phyloP scores from a whole-genome alignment of 1,284 basidiomycete genomes.

The Coniophora puteana region DNA sequence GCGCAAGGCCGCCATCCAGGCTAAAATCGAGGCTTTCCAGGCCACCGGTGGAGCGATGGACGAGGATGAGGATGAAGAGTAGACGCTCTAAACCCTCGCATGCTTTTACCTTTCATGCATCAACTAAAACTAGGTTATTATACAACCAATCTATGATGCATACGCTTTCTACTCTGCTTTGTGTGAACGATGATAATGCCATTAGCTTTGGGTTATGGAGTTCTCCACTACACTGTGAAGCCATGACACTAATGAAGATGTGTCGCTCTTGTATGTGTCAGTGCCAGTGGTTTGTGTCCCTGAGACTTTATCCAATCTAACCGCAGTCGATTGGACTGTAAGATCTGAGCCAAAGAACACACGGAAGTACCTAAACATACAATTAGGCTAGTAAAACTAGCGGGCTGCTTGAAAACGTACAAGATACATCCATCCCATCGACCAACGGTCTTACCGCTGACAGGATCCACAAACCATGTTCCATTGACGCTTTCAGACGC shows the following conservation, averaged over 20 bases:
- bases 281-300: conserved; percentile 32
- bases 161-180: conserved; percentile 16
- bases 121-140: conserved; percentile 6
- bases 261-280: conserved; percentile 37
- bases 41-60: conserved; percentile 47
- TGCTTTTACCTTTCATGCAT: conserved; percentile 2
- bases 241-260: conserved; percentile 44
- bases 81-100: conserved; percentile 23
- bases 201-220: conserved; percentile 22
- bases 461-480: conserved; percentile 73
- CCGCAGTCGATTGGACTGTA: conserved; percentile 52
- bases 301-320: conserved; percentile 43
- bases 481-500: conserved; percentile 53
- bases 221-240: conserved; percentile 41
- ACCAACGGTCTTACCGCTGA: conserved; percentile 63
- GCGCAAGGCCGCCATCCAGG: conserved; percentile 75
- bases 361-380: conserved; percentile 52
- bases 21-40: conserved; percentile 85
- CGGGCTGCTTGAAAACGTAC: conserved; percentile 45
- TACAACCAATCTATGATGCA: conserved; percentile 10
- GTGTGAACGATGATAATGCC: conserved; percentile 7
- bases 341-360: conserved; percentile 49
- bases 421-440: conserved; percentile 75
- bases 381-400: conserved; percentile 1
- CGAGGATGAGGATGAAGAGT: conserved; percentile 54